phyloP scores from a whole-genome alignment of 495 filamentous ascomycete genomes.

The Penicillium paxilli region DNA sequence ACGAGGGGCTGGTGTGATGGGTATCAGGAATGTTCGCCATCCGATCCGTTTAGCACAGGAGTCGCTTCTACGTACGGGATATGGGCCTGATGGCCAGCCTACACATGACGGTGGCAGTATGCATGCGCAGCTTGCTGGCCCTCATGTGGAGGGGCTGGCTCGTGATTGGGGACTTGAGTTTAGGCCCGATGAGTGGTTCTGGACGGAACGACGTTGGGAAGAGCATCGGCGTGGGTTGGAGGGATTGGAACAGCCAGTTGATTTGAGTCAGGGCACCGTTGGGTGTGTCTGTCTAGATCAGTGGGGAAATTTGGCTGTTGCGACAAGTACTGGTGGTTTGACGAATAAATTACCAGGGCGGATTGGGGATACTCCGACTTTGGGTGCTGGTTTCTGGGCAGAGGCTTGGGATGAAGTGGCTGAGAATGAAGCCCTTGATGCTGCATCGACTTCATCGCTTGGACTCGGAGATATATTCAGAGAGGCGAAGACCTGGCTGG shows the following conservation, averaged over 20 bases:
- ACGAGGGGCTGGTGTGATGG: constrained; percentile 73
- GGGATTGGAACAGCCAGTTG: constrained; percentile 32
- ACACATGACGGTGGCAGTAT: constrained; percentile 44
- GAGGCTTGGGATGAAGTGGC: constrained; percentile 67
- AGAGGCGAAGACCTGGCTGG: constrained; percentile 23
- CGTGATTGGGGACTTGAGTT: constrained; percentile 66
- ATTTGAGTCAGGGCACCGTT: constrained; percentile 72
- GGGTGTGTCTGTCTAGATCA: constrained; percentile 79
- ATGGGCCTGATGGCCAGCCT: constrained; percentile 28
- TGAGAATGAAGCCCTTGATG: neutral
- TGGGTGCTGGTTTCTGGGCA: constrained; percentile 89
- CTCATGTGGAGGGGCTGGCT: constrained; percentile 66
- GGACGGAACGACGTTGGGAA: constrained; percentile 76
- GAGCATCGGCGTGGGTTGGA: constrained; percentile 72
- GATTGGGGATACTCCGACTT: constrained; percentile 84
- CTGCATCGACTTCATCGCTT: neutral
- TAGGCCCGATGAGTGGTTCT: constrained; percentile 72
- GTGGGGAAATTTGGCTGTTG: constrained; percentile 70
- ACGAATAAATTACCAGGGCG: constrained; percentile 87
- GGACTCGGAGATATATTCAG: neutral
- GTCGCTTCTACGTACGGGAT: constrained; percentile 61
- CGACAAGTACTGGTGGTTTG: constrained; percentile 84
- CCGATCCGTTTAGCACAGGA: constrained; percentile 75
- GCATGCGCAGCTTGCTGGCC: constrained; percentile 69
- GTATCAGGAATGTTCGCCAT: constrained; percentile 71